Percentiles rank a stretch among this genome's conserved stretches.
phyloP scores from a whole-genome alignment of 352 stramenopile species.

The Globisporangium ultimum region DNA sequence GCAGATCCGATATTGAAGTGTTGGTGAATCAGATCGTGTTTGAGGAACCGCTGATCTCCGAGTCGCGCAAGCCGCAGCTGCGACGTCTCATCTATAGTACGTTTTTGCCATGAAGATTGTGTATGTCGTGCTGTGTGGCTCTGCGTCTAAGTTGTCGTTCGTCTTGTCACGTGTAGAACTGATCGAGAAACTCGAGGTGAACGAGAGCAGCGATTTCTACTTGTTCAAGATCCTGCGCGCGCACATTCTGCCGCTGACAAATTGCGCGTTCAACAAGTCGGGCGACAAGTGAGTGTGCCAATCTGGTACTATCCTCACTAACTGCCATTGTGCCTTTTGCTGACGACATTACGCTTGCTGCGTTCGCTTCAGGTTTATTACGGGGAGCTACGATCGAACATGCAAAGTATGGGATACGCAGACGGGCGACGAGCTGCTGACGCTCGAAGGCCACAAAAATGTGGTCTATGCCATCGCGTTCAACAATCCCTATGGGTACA shows the following conservation, averaged over 20 bases:
- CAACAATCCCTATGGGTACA: constrained; percentile 95
- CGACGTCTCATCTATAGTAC: constrained; percentile 91
- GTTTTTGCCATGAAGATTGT: background rate
- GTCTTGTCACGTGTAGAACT: constrained; percentile 55
- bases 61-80: constrained; percentile 92
- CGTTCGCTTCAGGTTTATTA: constrained; percentile 85
- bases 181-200: constrained; percentile 94
- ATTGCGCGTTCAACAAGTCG: constrained; percentile 97
- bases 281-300: constrained; percentile 87
- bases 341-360: background rate
- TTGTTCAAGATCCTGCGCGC: constrained; percentile 95
- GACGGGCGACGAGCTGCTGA: constrained; percentile 92
- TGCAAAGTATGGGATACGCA: constrained; percentile 96
- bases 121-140: background rate
- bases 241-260: constrained; percentile 94
- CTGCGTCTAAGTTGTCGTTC: background rate
- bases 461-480: constrained; percentile 97
- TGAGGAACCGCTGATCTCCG: constrained; percentile 92
- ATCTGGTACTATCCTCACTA: background rate
- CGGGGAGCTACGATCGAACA: constrained; percentile 93
- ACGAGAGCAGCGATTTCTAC: constrained; percentile 95
- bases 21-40: constrained; percentile 96
- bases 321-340: background rate
- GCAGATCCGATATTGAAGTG: constrained; percentile 90
- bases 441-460: constrained; percentile 94